phyloP scores from a whole-genome alignment of 805 yeast genomes.

The Pichia thaimueangensis region DNA sequence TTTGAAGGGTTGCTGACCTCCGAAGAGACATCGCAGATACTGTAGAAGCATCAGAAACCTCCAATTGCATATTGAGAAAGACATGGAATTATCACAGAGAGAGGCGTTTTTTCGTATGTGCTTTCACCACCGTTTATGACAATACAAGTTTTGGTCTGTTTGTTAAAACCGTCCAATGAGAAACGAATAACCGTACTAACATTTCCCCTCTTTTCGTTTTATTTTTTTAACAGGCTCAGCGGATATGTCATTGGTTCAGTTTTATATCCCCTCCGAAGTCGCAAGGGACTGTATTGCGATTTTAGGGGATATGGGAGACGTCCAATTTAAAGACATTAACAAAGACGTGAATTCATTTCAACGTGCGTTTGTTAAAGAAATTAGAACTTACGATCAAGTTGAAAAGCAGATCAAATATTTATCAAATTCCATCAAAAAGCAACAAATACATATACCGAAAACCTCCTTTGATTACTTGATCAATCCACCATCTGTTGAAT shows the following conservation, averaged over 20 bases:
- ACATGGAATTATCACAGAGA: slow-evolving; percentile 3
- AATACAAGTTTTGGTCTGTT: too few species aligned
- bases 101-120: slow-evolving; percentile 24
- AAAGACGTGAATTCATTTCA: slow-evolving; percentile 77
- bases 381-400: slow-evolving; percentile 76
- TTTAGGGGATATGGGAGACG: slow-evolving; percentile 77
- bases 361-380: slow-evolving; percentile 83
- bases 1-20: too few species aligned
- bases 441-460: slow-evolving; percentile 32
- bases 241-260: slow-evolving; percentile 91
- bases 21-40: too few species aligned
- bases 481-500: slow-evolving; percentile 15
- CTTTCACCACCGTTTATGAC: too few species aligned
- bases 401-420: slow-evolving; percentile 72
- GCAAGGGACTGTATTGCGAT: slow-evolving; percentile 81
- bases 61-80: neutral
- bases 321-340: slow-evolving; percentile 89
- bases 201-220: too few species aligned
- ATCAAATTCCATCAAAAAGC: slow-evolving; percentile 44
- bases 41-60: too few species aligned
- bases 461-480: slow-evolving; percentile 24
- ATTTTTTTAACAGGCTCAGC: slow-evolving; percentile 79
- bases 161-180: too few species aligned
- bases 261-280: slow-evolving; percentile 85
- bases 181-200: too few species aligned